Evolutionary conservation across 1,284 basidiomycete species (phyloP), one percentile per base, ranked within the genome.

Genomic region (Apiotrichum mycotoxinovorans): DNA sequence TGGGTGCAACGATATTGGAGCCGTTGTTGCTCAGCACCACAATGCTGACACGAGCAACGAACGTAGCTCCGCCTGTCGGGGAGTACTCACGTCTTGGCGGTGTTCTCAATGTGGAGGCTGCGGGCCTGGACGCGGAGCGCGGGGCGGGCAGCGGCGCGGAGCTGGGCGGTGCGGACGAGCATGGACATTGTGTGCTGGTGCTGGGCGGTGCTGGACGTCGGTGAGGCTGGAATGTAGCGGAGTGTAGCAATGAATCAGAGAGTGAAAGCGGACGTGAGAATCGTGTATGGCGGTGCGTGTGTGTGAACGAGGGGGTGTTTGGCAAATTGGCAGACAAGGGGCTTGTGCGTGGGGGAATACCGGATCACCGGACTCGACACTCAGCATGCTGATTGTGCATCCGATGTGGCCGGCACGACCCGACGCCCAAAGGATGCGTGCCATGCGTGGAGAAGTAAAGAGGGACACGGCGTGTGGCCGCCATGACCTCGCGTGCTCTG

Each of bases 101-200:
- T 30, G 52, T 53, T 53, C 52, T 53, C 52, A 14, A 47, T 17
- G 45, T 53, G 52, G 35, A 41, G 26, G 38, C 14, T 22, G 45
- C 52, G 52, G 37, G 27, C 52, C 44, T 53, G 52, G 26, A 33
- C 17, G 25, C 44, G 52, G 35, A 27, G 18, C n/a, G 43, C 37
- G 34, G 44, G 44, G 51, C 33, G 33, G 44, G 44, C 44, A n/a
- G 30, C 51, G 43, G 35, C 35, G 43, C 43, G 43, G 43, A 45
- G 51, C 25, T 38, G 12, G 43, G 33, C 8, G 41, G 41, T 26
- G 45, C 52, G 52, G 44, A 47, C 11, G 45, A 53, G 34, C 37
- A 47, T 47, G 43, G 51, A 27, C 44, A 47, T 46, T 25, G 26
- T 26, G 44, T n/a, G 34, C 23, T 33, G 41, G 30, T 26, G 43